A percentile compares a stretch with the other conserved stretches of the same genome.
Evolutionary conservation across 2,329 filamentous ascomycete genomes (phyloP).

Genomic region (Xylariaceae sp.): DNA sequence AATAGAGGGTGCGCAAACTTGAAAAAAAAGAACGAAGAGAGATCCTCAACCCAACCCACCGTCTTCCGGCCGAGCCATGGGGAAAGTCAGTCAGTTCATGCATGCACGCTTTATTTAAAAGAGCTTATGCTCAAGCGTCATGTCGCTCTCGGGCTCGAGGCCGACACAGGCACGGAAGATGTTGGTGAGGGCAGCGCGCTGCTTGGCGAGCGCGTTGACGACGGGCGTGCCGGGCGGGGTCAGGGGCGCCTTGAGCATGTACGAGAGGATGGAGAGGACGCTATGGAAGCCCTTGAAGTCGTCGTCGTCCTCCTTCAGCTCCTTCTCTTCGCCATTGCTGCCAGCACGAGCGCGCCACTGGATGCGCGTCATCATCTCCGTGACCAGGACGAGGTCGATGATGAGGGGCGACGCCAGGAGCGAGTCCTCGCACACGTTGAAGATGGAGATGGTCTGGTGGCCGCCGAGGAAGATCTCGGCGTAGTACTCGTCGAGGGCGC

Average conservation of each 20-base stretch:
- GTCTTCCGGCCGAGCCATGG: too few species aligned
- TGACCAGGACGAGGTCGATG: constrained; percentile 87
- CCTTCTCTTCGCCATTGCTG: constrained; percentile 45
- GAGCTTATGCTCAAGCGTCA: constrained; percentile 98
- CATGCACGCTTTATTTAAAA: too few species aligned
- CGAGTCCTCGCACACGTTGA: constrained; percentile 99
- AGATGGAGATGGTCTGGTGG: constrained; percentile 94
- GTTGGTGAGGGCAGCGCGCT: constrained; percentile 89
- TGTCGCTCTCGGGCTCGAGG: constrained; percentile 94
- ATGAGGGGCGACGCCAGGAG: constrained; percentile 93
- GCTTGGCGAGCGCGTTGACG: constrained; percentile 91
- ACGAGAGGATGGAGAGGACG: constrained; percentile 93
- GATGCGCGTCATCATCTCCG: constrained; percentile 98
- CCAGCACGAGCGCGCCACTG: constrained; percentile 69
- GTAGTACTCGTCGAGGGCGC: constrained; percentile 97
- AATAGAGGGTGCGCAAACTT: too few species aligned
- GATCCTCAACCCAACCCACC: too few species aligned
- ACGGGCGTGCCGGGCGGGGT: constrained; percentile 93
- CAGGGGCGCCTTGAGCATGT: constrained; percentile 96
- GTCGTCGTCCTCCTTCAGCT: constrained; percentile 41
- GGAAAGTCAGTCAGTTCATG: too few species aligned
- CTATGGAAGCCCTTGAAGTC: constrained; percentile 94
- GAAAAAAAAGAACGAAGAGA: too few species aligned
- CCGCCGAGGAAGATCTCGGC: constrained; percentile 98
- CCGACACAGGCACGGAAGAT: constrained; percentile 98